phyloP scores from a whole-genome alignment of 441 rosid species.

The Gossypium davidsonii region DNA sequence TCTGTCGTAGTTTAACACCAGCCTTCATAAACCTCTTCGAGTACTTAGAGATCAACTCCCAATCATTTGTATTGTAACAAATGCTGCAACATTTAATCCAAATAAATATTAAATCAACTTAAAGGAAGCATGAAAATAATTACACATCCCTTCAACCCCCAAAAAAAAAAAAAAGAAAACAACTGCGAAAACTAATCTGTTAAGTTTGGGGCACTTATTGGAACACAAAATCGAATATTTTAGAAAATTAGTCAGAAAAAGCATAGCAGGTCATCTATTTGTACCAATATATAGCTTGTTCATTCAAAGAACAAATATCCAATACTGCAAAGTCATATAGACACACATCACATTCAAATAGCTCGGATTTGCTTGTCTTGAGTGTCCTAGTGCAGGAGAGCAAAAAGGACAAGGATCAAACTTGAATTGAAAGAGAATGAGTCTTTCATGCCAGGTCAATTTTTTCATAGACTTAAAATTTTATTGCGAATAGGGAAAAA shows the following conservation, averaged over 20 bases:
- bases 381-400: background rate
- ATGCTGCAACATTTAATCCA: constrained; percentile 53
- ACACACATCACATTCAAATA: background rate
- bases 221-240: background rate
- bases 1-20: constrained; percentile 60
- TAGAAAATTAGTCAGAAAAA: background rate
- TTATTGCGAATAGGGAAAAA: background rate
- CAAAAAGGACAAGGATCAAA: background rate
- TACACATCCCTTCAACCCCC: background rate
- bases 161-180: too few species aligned
- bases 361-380: background rate
- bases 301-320: background rate
- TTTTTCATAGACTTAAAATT: background rate
- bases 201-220: too few species aligned
- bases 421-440: background rate
- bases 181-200: too few species aligned
- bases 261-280: background rate
- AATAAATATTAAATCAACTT: constrained; percentile 13
- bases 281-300: background rate
- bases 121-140: background rate
- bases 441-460: background rate
- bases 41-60: constrained; percentile 72
- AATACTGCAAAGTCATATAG: background rate
- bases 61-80: constrained; percentile 54
- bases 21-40: constrained; percentile 53